Evolutionary conservation across 2,329 filamentous ascomycete species (phyloP), one percentile per base, ranked within the genome.

Genomic region (Calonectria montana): DNA sequence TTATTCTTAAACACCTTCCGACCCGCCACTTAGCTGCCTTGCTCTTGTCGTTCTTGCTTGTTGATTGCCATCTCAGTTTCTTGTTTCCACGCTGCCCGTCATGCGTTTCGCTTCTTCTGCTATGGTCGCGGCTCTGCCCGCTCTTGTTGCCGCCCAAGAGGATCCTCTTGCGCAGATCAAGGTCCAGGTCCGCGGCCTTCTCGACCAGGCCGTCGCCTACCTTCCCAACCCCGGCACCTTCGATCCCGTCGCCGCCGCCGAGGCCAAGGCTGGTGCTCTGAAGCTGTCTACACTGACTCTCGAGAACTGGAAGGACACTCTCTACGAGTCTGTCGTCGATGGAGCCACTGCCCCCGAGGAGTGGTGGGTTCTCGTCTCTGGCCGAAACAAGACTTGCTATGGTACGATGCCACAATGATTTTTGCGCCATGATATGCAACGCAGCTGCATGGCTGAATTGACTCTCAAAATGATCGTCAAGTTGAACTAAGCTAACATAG

Each of bases 311-410:
- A 90, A 92, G 82, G 84, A 92, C 29, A 90, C 91, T 3, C 86
- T 96, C 72, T 91, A 90, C 80, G 86, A 86, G 63, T 89, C 91
- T 35, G 90, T 93, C 70, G 86, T 90, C 72, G 83, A 90, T 10
- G 89, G 84, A 31, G 88, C 89, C 73, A 89, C 89, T 13, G 88
- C 87, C 73, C 92, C 93, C 6, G 92, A 93, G 83, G 92, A 95
- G 84, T 95, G 93, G 93, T 92, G 93, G 87, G 86, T 96, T 73
- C 88, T 94, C 76, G 85, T 94, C 76, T 94, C 91, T 12, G 94
- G 94, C 68, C 88, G 93, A 77, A 95, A 96, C 87, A 93, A 91
- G 86, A 95, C 94, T 37, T 96, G 94, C 86, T 92, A 89, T 80
- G 89, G 90, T 91, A 85, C 70, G 87, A 78, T 72, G 50, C 25